These are phyloP conservation scores for Coemansia sp. DNA, from an alignment of 192 early-diverging fungal species.

Conservation along the genomic window DNA sequence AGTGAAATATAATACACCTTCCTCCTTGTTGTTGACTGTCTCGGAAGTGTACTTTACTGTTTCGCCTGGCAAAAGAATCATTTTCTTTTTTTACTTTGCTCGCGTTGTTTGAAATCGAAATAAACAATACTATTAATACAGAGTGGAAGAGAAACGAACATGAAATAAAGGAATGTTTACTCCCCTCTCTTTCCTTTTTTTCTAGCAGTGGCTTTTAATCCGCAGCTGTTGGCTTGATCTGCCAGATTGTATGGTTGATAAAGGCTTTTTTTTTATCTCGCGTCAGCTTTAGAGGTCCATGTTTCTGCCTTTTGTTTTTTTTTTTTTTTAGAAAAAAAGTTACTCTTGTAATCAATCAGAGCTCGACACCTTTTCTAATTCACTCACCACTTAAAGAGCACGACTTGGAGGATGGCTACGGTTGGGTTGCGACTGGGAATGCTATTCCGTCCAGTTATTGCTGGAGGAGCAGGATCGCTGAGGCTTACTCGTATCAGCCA, in stretches of 20 bases:
- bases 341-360: no score
- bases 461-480: neutral
- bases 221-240: no score
- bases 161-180: no score
- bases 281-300: no score
- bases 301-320: no score
- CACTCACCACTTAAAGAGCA: neutral
- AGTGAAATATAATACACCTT: conserved; percentile 57
- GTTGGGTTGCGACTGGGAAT: conserved; percentile 19
- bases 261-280: no score
- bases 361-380: no score
- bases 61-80: conserved; percentile 39
- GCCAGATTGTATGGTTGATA: no score
- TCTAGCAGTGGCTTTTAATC: no score
- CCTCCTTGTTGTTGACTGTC: conserved; percentile 32
- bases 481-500: neutral
- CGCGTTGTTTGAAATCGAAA: neutral
- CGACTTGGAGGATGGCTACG: conserved; percentile 14
- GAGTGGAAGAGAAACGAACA: neutral
- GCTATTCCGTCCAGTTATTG: conserved; percentile 9
- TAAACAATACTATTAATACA: neutral
- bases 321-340: no score
- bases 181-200: no score
- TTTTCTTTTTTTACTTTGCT: neutral
- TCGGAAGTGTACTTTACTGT: conserved; percentile 33